phyloP scores from a whole-genome alignment of 306 rosid genomes.

The Fagus crenata region DNA sequence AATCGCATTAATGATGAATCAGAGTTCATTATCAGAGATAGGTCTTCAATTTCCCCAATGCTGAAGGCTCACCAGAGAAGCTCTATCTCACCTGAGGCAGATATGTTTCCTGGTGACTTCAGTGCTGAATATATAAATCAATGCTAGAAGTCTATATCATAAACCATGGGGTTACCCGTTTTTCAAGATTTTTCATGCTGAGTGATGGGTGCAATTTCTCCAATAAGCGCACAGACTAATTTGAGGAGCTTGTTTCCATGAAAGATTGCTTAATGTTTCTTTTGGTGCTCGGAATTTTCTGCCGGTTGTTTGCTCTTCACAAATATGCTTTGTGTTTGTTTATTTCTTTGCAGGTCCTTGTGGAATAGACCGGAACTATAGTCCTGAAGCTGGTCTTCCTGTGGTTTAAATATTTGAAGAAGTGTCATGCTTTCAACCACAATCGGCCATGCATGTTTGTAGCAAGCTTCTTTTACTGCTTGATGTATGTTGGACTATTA shows the following conservation, averaged over 20 bases:
- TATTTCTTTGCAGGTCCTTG: constrained; percentile 76
- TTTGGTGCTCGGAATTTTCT: constrained; percentile 53
- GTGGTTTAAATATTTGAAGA: constrained; percentile 70
- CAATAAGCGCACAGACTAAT: constrained; percentile 29
- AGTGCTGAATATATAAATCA: constrained; percentile 26
- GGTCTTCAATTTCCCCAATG: constrained; percentile 29
- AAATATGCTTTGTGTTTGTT: constrained; percentile 54
- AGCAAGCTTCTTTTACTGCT: constrained; percentile 71
- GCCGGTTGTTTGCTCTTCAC: constrained; percentile 48
- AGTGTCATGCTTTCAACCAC: constrained; percentile 66
- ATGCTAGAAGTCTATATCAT: constrained; percentile 11
- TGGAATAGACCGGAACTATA: constrained; percentile 47
- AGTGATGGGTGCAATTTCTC: constrained; percentile 24
- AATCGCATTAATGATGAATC: constrained; percentile 29
- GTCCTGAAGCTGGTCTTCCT: constrained; percentile 55
- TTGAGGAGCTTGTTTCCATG: constrained; percentile 44
- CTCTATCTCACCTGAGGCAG: constrained; percentile 22
- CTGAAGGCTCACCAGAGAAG: constrained; percentile 42
- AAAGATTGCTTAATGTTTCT: constrained; percentile 65
- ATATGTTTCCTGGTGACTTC: constrained; percentile 31
- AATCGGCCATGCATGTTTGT: constrained; percentile 65
- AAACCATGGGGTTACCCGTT: constrained; percentile 33
- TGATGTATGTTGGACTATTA: constrained; percentile 83
- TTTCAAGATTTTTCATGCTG: constrained; percentile 34
- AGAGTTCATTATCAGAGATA: constrained; percentile 27